These are phyloP conservation scores for Ophiostoma populinum DNA, from an alignment of 2,329 filamentous ascomycete species.

Conservation along the genomic window DNA sequence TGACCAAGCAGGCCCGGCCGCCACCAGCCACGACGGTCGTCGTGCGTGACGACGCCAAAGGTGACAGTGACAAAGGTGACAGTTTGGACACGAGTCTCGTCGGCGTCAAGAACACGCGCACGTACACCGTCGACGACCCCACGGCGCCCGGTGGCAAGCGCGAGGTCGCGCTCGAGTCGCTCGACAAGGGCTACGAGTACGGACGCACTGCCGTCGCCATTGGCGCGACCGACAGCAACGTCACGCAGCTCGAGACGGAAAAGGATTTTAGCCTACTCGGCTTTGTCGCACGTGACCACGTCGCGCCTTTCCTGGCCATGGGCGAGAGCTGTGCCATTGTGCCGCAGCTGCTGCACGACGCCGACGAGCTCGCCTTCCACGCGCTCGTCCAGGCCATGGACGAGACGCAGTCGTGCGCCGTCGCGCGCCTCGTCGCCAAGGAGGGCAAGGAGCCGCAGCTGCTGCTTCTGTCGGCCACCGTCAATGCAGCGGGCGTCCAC, in stretches of 20 bases:
- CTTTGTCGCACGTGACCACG: constrained; percentile 59
- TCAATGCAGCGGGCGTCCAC: constrained; percentile 67
- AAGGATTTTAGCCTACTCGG: constrained; percentile 69
- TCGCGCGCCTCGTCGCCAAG: constrained; percentile 73
- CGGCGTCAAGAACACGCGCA: constrained; percentile 40
- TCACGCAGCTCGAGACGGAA: constrained; percentile 70
- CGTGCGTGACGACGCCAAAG: constrained; percentile 32
- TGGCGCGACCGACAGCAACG: constrained; percentile 66
- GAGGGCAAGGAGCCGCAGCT: constrained; percentile 64
- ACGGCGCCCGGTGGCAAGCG: constrained; percentile 59
- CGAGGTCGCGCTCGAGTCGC: constrained; percentile 63
- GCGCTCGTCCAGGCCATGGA: constrained; percentile 77
- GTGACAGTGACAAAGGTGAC: constrained; percentile 21
- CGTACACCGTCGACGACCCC: constrained; percentile 66
- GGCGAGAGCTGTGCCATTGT: constrained; percentile 65
- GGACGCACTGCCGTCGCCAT: constrained; percentile 85
- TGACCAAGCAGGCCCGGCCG: constrained; percentile 59
- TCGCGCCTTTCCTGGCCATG: constrained; percentile 71
- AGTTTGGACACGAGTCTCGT: constrained; percentile 36
- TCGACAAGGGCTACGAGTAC: constrained; percentile 91
- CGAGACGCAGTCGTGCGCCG: constrained; percentile 69
- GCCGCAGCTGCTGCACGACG: constrained; percentile 60
- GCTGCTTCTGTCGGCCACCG: constrained; percentile 60
- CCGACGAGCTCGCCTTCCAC: constrained; percentile 68
- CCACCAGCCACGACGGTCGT: constrained; percentile 66